A percentile compares a stretch with the other conserved stretches of the same genome.
Conservation (phyloP, 176 grass and related monocot genomes). For the Tillandsia fasciculata region DNA sequence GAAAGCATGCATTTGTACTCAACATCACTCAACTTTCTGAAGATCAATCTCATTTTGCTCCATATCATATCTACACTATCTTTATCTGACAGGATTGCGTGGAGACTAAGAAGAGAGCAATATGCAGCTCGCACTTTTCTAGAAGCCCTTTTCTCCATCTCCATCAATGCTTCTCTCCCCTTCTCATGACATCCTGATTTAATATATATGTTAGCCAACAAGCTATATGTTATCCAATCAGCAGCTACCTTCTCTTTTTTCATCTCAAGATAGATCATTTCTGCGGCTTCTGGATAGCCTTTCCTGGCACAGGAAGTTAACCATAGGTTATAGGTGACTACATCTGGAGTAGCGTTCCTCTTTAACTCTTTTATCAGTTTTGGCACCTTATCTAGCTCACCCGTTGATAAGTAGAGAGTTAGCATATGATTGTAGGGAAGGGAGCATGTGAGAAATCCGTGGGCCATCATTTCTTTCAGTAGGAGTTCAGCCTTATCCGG, state of each 20-base stretch:
- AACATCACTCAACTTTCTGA: constrained; percentile 49
- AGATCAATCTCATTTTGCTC: constrained; percentile 45
- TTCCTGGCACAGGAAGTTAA: constrained; percentile 62
- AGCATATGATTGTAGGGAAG: constrained; percentile 90
- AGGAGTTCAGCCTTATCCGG: constrained; percentile 65
- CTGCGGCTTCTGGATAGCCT: constrained; percentile 31
- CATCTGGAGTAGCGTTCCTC: constrained; percentile 42
- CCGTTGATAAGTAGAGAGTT: constrained; percentile 51
- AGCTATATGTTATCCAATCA: constrained; percentile 78
- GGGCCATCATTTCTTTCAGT: constrained; percentile 48
- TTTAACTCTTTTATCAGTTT: constrained; percentile 52
- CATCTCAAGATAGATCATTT: constrained; percentile 53
- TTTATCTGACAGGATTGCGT: constrained; percentile 48
- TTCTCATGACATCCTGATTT: constrained; percentile 38
- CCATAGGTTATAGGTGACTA: constrained; percentile 73
- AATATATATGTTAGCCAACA: constrained; percentile 61
- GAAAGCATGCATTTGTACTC: constrained; percentile 82
- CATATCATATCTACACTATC: constrained; percentile 63
- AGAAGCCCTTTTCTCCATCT: constrained; percentile 68
- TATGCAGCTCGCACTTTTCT: constrained; percentile 41
- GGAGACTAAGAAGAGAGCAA: constrained; percentile 59
- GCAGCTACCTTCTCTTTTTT: constrained; percentile 31
- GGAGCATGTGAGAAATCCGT: constrained; percentile 43
- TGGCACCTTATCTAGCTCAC: constrained; percentile 43
- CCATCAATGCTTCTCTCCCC: constrained; percentile 35